Evolutionary conservation across 2,329 filamentous ascomycete species (phyloP).

Genomic region (Colletotrichum endophyticum): DNA sequence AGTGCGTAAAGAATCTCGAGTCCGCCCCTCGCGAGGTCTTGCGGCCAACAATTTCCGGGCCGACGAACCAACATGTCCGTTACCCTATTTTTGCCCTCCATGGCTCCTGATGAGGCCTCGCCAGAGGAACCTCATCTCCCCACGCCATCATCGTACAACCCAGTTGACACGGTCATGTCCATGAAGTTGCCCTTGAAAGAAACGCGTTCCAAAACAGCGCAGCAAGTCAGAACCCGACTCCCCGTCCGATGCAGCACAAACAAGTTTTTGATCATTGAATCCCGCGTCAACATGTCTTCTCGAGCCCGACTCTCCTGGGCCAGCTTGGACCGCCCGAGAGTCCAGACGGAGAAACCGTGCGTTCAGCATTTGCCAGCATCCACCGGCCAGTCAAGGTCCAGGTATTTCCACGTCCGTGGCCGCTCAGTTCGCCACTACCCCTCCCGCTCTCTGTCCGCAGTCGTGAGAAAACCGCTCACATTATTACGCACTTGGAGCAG

Average conservation of each 20-base stretch:
- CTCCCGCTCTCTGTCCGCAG: background rate
- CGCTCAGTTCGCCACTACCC: conserved; percentile 1
- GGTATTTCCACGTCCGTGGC: conserved; percentile 8
- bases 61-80: background rate
- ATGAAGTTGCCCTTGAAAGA: conserved; percentile 19
- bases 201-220: conserved; percentile 13
- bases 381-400: conserved; percentile 8
- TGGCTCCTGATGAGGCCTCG: background rate
- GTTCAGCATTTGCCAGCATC: conserved; percentile 15
- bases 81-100: background rate
- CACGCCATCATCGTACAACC: background rate
- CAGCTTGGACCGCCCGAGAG: conserved; percentile 15
- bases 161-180: background rate
- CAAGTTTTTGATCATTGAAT: conserved; percentile 23
- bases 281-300: conserved; percentile 13
- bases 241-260: conserved; percentile 41
- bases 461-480: conserved; percentile 60
- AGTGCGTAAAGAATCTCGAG: conserved; percentile 23
- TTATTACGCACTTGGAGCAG: conserved; percentile 86
- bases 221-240: conserved; percentile 42
- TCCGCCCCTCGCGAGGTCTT: conserved; percentile 17
- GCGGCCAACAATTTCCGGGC: conserved; percentile 8
- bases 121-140: background rate
- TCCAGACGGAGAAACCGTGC: conserved; percentile 8
- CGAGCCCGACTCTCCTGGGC: conserved; percentile 1